phyloP scores from a whole-genome alignment of 2,329 filamentous ascomycete species.

The Periconia sp. region DNA sequence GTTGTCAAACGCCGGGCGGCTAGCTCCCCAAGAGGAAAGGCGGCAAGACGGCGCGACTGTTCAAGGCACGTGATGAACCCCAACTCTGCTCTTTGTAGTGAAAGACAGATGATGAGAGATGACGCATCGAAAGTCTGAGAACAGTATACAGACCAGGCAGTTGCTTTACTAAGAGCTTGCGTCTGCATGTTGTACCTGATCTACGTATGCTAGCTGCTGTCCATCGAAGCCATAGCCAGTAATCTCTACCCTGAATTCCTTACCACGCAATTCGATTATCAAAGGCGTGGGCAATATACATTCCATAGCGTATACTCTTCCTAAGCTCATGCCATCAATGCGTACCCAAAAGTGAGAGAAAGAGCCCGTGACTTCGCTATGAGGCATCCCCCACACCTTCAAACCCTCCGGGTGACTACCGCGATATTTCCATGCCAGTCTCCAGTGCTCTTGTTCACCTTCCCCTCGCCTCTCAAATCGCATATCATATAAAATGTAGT shows the following conservation, averaged over 20 bases:
- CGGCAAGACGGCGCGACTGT: too few relatives aligned
- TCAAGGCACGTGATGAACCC: too few relatives aligned
- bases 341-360: slow-evolving; percentile 40
- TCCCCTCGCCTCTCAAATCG: slow-evolving; percentile 17
- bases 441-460: slow-evolving; percentile 24
- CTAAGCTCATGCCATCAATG: slow-evolving; percentile 25
- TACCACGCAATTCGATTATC: slow-evolving; percentile 12
- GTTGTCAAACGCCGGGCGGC: slow-evolving; percentile 7
- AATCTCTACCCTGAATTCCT: slow-evolving; percentile 19
- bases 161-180: too few relatives aligned
- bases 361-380: slow-evolving; percentile 41
- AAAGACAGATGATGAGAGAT: too few relatives aligned
- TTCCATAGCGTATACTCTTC: slow-evolving; percentile 39
- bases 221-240: slow-evolving; percentile 40
- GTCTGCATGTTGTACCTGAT: too few relatives aligned
- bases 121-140: too few relatives aligned
- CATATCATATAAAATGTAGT: slow-evolving; percentile 17
- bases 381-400: slow-evolving; percentile 21
- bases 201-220: slow-evolving; percentile 12
- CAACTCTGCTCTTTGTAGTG: too few relatives aligned
- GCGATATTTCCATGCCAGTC: slow-evolving; percentile 32
- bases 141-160: too few relatives aligned
- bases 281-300: slow-evolving; percentile 21
- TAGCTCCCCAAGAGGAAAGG: slow-evolving; percentile 11
- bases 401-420: background rate